Conservation (phyloP, 2,329 filamentous ascomycete species). For the Aureobasidium sp. region DNA sequence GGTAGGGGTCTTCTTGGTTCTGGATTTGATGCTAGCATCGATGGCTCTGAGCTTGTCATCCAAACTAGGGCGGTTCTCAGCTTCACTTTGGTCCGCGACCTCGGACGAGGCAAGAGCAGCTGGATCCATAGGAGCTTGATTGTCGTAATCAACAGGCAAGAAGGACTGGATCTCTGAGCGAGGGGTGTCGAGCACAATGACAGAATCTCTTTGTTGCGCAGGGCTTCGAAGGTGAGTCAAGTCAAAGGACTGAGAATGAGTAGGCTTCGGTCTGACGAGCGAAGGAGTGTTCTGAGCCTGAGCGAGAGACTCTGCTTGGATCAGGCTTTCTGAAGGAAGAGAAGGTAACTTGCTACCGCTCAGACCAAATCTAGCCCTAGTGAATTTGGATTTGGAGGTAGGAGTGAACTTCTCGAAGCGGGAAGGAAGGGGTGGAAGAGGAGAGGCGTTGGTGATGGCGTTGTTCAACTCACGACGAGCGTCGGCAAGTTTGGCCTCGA, state of each 20-base stretch:
- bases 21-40: slow-evolving; percentile 18
- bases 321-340: slow-evolving; percentile 30
- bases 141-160: neutral
- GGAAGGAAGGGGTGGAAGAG: slow-evolving; percentile 28
- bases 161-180: neutral
- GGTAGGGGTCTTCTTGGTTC: slow-evolving; percentile 5
- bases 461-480: slow-evolving; percentile 47
- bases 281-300: neutral
- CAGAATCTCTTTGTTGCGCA: neutral
- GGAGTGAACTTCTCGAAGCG: slow-evolving; percentile 29
- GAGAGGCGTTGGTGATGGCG: slow-evolving; percentile 35
- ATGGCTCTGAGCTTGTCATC: slow-evolving; percentile 24
- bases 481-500: slow-evolving; percentile 49
- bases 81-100: slow-evolving; percentile 1
- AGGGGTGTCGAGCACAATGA: slow-evolving; percentile 1
- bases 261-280: slow-evolving; percentile 1
- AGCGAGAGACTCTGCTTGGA: slow-evolving; percentile 21
- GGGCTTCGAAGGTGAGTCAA: slow-evolving; percentile 6
- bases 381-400: slow-evolving; percentile 20
- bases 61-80: slow-evolving; percentile 13
- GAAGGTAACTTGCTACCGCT: slow-evolving; percentile 27
- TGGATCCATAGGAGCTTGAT: slow-evolving; percentile 5
- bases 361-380: slow-evolving; percentile 27
- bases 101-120: neutral
- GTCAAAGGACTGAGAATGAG: slow-evolving; percentile 2